phyloP scores from a whole-genome alignment of 306 rosid genomes.

The Citrullus amarus region DNA sequence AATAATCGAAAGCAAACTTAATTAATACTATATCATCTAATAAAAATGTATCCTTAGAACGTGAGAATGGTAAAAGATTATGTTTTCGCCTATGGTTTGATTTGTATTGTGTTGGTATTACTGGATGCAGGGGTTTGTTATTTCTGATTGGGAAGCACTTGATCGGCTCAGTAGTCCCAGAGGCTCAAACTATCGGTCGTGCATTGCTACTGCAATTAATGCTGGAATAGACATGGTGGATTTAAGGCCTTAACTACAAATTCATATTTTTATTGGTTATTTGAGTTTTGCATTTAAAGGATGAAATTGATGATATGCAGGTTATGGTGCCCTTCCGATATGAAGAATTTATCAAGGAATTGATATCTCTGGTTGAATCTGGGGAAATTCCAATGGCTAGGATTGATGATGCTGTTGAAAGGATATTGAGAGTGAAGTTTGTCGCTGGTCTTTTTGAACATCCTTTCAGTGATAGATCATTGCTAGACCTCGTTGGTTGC shows the following conservation, averaged over 20 bases:
- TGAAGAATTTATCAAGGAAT: constrained; percentile 33
- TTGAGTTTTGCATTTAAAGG: background rate
- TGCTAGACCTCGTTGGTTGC: constrained; percentile 75
- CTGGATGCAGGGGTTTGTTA: constrained; percentile 63
- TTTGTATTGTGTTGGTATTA: background rate
- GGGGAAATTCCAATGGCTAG: constrained; percentile 52
- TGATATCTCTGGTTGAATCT: constrained; percentile 46
- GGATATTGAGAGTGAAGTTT: constrained; percentile 80
- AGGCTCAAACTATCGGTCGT: constrained; percentile 45
- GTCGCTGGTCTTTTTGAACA: constrained; percentile 66
- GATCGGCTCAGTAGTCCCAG: constrained; percentile 46
- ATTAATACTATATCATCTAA: no score
- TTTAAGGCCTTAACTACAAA: constrained; percentile 1
- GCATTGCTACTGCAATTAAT: constrained; percentile 52
- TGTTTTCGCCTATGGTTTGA: no score
- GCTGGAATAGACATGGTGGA: constrained; percentile 88
- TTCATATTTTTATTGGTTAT: background rate
- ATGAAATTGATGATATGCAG: constrained; percentile 24
- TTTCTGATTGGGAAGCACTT: constrained; percentile 78
- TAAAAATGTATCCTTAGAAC: no score
- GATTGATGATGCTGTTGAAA: constrained; percentile 74
- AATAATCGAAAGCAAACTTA: no score
- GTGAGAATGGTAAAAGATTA: no score
- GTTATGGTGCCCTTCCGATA: constrained; percentile 62
- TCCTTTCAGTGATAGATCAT: constrained; percentile 52